A percentile compares a stretch with the other conserved stretches of the same genome.
phyloP scores from a whole-genome alignment of 202 grass and related monocot species.

The Bolboschoenoplectus hybrid region DNA sequence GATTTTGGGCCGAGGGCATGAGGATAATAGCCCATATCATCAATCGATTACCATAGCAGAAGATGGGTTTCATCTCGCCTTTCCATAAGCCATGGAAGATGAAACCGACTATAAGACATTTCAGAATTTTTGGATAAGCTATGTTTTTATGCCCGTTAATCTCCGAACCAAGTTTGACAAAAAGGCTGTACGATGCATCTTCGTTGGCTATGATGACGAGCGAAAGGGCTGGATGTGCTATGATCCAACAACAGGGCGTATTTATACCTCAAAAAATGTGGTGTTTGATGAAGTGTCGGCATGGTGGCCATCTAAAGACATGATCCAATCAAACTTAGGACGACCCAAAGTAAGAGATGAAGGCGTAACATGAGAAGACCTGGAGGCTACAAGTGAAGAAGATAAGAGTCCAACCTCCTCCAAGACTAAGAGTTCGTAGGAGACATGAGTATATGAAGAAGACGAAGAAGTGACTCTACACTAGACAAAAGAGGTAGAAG shows the following conservation, averaged over 20 bases:
- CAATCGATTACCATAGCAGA: slow-evolving; percentile 26
- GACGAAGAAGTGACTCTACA: not conserved
- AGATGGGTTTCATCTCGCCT: not conserved
- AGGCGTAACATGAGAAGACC: not conserved
- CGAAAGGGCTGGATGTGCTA: slow-evolving; percentile 39
- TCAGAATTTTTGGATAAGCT: slow-evolving; percentile 18
- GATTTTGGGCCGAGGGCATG: slow-evolving; percentile 40
- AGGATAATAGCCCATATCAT: slow-evolving; percentile 23
- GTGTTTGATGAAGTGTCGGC: slow-evolving; percentile 33
- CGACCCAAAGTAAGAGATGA: not conserved
- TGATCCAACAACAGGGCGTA: slow-evolving; percentile 7
- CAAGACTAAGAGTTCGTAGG: not conserved
- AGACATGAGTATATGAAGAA: not conserved
- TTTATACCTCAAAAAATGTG: slow-evolving; percentile 28
- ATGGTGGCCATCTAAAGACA: slow-evolving; percentile 5
- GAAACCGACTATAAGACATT: not conserved
- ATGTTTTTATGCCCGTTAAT: slow-evolving; percentile 30
- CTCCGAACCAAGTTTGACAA: slow-evolving; percentile 30
- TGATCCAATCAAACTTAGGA: not conserved
- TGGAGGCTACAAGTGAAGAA: not conserved
- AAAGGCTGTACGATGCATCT: slow-evolving; percentile 22
- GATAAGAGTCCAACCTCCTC: not conserved
- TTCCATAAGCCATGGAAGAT: slow-evolving; percentile 2
- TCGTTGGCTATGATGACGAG: slow-evolving; percentile 27
- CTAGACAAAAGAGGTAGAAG: not conserved